Conservation (phyloP, 345 rosid genomes). For the Dipteronia dyeriana region DNA sequence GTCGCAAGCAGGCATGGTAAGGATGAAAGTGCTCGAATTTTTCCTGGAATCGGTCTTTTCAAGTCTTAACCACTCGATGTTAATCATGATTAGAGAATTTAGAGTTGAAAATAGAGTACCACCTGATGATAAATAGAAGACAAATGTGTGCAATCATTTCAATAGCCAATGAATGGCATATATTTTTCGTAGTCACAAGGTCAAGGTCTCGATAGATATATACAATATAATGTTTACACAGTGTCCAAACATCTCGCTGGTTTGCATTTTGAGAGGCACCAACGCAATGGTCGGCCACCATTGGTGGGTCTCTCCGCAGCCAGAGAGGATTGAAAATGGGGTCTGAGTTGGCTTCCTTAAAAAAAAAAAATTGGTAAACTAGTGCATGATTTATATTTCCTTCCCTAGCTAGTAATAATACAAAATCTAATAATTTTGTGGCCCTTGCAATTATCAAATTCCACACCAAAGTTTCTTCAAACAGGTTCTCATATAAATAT, state of each 20-base stretch:
- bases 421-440: background rate
- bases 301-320: background rate
- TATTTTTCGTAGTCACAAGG: background rate
- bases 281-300: slow-evolving; percentile 9
- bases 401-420: background rate
- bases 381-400: background rate
- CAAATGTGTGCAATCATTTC: background rate
- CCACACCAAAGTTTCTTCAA: background rate
- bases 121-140: background rate
- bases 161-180: background rate
- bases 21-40: background rate
- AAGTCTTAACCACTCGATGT: background rate
- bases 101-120: background rate
- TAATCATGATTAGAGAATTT: background rate
- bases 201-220: too few relatives aligned
- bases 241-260: background rate
- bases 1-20: background rate
- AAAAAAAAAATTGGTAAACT: too few relatives aligned
- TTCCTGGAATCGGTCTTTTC: background rate
- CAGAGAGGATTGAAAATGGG: background rate
- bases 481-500: background rate
- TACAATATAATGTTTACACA: too few relatives aligned
- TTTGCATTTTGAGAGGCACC: background rate
- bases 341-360: background rate
- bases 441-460: background rate